These are phyloP conservation scores for Quercus gilva DNA, from an alignment of 306 rosid genomes.

Conservation along the genomic window DNA sequence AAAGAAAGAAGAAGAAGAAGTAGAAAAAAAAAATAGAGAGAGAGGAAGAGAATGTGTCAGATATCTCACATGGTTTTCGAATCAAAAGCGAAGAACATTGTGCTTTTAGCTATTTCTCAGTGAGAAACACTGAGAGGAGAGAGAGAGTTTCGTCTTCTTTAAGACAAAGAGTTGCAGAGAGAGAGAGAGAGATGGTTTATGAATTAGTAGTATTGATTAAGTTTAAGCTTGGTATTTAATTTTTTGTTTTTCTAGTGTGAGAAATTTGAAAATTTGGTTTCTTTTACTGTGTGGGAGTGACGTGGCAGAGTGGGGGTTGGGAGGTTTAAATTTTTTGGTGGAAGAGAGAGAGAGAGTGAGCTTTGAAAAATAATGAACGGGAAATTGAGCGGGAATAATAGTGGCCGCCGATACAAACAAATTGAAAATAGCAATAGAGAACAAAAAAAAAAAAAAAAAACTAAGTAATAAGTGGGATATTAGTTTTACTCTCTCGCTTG, in stretches of 20 bases:
- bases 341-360: neutral
- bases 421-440: neutral
- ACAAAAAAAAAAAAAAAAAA: neutral
- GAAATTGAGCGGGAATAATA: conserved; percentile 85
- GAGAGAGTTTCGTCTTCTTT: conserved; percentile 76
- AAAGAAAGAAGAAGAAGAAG: neutral
- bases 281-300: conserved; percentile 28
- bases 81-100: conserved; percentile 52
- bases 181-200: conserved; percentile 16
- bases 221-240: conserved; percentile 25
- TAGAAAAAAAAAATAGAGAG: conserved; percentile 5
- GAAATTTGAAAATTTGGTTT: neutral
- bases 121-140: conserved; percentile 20
- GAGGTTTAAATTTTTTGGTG: conserved; percentile 38
- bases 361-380: conserved; percentile 34
- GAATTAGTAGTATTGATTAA: neutral
- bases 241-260: neutral
- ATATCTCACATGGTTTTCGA: conserved; percentile 70
- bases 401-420: conserved; percentile 35
- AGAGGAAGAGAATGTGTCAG: conserved; percentile 63
- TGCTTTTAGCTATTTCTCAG: conserved; percentile 28
- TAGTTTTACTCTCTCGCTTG: neutral
- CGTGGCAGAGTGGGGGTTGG: conserved; percentile 33
- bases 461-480: neutral
- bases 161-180: conserved; percentile 66